Conservation (phyloP, 495 filamentous ascomycete genomes). For the Ascodesmis nigricans region DNA sequence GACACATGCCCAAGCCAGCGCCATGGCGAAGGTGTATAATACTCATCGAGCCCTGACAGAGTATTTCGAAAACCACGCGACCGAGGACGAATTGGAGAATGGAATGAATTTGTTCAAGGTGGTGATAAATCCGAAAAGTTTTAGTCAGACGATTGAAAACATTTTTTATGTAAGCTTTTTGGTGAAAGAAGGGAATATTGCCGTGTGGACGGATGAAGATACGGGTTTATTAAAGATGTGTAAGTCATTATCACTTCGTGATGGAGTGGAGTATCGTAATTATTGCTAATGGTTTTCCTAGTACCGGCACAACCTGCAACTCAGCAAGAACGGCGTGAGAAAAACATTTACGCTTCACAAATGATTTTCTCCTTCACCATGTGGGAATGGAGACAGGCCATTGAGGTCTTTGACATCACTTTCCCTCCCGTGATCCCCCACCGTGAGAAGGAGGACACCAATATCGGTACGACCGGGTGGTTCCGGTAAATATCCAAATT, state of each 20-base stretch:
- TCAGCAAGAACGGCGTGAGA: no score
- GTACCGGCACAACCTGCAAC: no score
- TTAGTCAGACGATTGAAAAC: constrained; percentile 92
- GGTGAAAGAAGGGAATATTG: constrained; percentile 61
- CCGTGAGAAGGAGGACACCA: constrained; percentile 26
- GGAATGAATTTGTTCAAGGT: constrained; percentile 60
- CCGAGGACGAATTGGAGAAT: constrained; percentile 25
- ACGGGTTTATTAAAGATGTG: constrained; percentile 28
- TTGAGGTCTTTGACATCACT: constrained; percentile 48
- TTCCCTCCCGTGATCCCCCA: constrained; percentile 58
- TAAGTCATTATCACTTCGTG: constrained; percentile 15
- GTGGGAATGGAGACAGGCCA: constrained; percentile 45
- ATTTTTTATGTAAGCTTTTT: constrained; percentile 92
- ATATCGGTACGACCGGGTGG: constrained; percentile 16
- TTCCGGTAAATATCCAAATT: constrained; percentile 9
- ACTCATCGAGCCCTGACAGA: constrained; percentile 27
- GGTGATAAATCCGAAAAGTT: constrained; percentile 68
- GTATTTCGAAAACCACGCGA: constrained; percentile 11
- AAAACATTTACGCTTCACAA: no score
- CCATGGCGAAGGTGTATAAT: constrained; percentile 46
- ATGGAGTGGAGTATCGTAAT: no score
- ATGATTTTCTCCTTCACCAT: constrained; percentile 19
- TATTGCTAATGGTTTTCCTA: no score
- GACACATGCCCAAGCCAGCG: constrained; percentile 29
- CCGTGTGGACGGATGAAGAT: constrained; percentile 21